Evolutionary conservation across 768 basidiomycete genomes (phyloP), one percentile per base, ranked within the genome.

Genomic region (Termitomyces eurrhizus): DNA sequence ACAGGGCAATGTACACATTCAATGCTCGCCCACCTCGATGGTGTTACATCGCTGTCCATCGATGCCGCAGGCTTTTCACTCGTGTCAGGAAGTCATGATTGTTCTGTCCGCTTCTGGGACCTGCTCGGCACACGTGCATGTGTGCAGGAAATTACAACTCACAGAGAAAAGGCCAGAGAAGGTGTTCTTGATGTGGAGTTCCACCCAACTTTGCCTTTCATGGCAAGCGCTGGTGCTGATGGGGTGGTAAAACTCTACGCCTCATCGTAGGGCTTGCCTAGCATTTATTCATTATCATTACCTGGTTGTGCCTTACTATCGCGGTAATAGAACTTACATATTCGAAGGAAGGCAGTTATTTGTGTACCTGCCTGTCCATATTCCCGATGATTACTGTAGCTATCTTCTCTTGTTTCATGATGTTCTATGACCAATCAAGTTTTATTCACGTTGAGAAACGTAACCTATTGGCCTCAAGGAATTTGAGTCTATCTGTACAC

Each of bases 171-270:
- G 74, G 89, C 87, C 45, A 83, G 86, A 56, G 95, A 98, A 72
- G 97, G 97, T 44, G 93, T 96, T 24, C 78, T 97, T 63, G 92
- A 87, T 66, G 88, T 96, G 13, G 87, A 90, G 64, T 91, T 91
- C 75, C 91, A 93, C 70, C 86, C 89, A 13, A 83, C 88, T 61
- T 73, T 95, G 59, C 90, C 91, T 33, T 86, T 95, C 69, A 86
- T 97, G 82, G 93, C 90, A 16, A 96, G 92, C 71, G 92, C 92
- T 21, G 96, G 96, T n/a, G 93, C 93, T 13, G 96, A 98, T 74
- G 95, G 95, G 32, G 89, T 93, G 49, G 87, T 98, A 62, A 93
- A 93, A 74, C 78, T 98, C 32, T 97, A 92, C 72, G 90, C 91
- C 62, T 90, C 90, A 68, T 93, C 90, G 75, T 92, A 80, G 80